Conservation (phyloP, 2,329 filamentous ascomycete genomes). For the Balansia obtecta region DNA sequence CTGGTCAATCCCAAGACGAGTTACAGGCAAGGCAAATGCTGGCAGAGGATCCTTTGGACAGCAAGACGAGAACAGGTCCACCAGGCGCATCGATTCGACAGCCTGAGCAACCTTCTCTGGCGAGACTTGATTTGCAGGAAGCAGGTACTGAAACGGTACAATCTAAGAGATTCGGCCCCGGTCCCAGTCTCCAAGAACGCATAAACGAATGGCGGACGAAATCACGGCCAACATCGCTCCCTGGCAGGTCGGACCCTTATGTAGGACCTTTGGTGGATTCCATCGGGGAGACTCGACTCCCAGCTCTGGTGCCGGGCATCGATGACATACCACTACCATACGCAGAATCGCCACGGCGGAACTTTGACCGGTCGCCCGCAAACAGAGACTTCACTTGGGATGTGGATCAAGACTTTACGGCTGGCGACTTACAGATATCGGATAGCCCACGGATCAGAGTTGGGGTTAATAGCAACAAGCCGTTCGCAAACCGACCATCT, state of each 20-base stretch:
- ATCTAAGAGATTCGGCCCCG: neutral
- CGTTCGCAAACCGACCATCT: conserved; percentile 22
- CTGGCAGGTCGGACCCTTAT: neutral
- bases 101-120: conserved; percentile 5
- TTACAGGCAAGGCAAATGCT: conserved; percentile 16
- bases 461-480: conserved; percentile 16
- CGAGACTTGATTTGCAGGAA: neutral
- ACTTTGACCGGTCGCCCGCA: conserved; percentile 22
- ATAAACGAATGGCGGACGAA: conserved; percentile 6
- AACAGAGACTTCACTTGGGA: conserved; percentile 44
- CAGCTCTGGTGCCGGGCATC: conserved; percentile 26
- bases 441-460: conserved; percentile 40
- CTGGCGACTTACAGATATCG: conserved; percentile 40
- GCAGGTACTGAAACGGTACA: neutral
- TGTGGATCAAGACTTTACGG: conserved; percentile 45
- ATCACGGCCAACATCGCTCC: neutral
- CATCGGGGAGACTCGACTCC: conserved; percentile 19
- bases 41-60: conserved; percentile 19
- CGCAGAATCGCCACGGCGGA: conserved; percentile 14
- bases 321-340: conserved; percentile 24
- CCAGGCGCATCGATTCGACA: conserved; percentile 8
- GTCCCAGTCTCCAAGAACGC: conserved; percentile 4
- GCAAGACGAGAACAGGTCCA: conserved; percentile 9
- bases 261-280: conserved; percentile 11
- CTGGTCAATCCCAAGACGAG: conserved; percentile 17